Evolutionary conservation across 371 early-diverging fungal genomes (phyloP), one percentile per base, ranked within the genome.

Genomic region (Mucor lusitanicus): DNA sequence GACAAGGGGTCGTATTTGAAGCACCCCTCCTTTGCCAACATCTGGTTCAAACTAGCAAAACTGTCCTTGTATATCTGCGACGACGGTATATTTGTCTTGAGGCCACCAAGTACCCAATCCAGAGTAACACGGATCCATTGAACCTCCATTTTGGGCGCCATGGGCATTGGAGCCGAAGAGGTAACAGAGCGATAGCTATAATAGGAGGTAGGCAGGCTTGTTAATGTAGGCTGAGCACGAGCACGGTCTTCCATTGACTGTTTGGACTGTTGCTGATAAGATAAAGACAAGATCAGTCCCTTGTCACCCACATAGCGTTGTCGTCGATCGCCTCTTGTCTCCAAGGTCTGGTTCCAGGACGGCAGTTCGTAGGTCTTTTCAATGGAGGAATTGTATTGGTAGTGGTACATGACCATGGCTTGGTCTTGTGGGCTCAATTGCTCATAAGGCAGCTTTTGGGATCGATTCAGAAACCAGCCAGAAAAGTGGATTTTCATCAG

Each of bases 221-320:
- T 48, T n/a, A 59, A 25, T 28, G 17, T 35, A 37, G 39, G 42
- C 28, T 70, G 64, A 25, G 53, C 53, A 27, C 53, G 53, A 2
- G 53, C 53, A 53, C 23, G 53, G 25, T 53, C 27, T 27, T 53
- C 53, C 53, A 53, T 53, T 2, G 27, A 53, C 12, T 53, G 27
- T 53, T 53, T 53, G 53, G 53, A 37, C 28, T 59, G 39, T 27
- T 62, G 65, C 19, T 53, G 53, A 30, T 83, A 80, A 4, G 71
- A 68, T 48, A 80, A 53, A 17, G 68, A 55, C 17, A 83, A 54
- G 28, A 83, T 73, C 63, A 83, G 32, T 19, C 74, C 71, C 53
- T 73, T 73, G 69, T 83, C 83, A n/a, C 83, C 83, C 11, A 83
- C 70, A 62, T 75, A 83, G 32, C 69, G 79, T 25, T 58, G 59